Evolutionary conservation across 1,284 basidiomycete species (phyloP).

Genomic region (Ceraceosorus guamensis): DNA sequence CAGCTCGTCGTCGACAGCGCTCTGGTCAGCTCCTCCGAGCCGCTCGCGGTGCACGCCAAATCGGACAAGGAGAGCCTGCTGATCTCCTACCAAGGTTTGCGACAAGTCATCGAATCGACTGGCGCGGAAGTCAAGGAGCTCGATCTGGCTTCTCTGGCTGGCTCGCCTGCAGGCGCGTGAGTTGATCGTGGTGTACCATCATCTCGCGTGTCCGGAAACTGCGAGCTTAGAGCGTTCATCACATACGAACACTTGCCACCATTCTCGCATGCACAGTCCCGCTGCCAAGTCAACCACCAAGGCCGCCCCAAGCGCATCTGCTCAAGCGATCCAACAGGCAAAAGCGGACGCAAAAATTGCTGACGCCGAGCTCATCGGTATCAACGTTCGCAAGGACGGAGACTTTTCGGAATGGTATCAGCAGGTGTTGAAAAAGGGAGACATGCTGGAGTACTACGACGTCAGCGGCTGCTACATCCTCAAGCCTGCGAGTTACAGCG

Average conservation of each 20-base stretch:
- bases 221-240: constrained; percentile 8
- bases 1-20: constrained; percentile 1
- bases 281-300: constrained; percentile 14
- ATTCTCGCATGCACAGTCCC: constrained; percentile 10
- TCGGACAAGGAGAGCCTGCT: constrained; percentile 37
- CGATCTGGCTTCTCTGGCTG: constrained; percentile 31
- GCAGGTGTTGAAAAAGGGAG: constrained; percentile 90
- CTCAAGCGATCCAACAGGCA: constrained; percentile 9
- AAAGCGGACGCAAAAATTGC: constrained; percentile 28
- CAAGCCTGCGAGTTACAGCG: constrained; percentile 91
- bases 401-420: constrained; percentile 48
- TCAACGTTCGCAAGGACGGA: constrained; percentile 44
- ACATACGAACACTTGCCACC: neutral
- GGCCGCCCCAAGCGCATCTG: constrained; percentile 20
- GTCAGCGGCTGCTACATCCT: constrained; percentile 98
- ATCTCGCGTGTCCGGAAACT: no score
- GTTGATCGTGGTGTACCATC: no score
- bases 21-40: neutral
- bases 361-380: constrained; percentile 46
- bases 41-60: constrained; percentile 36
- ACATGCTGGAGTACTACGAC: constrained; percentile 99
- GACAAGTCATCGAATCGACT: constrained; percentile 31
- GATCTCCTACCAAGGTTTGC: constrained; percentile 31
- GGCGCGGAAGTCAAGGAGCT: constrained; percentile 33
- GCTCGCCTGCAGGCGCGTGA: no score